Evolutionary conservation across 495 filamentous ascomycete species (phyloP).

Genomic region (Astrothelium macrocarpum): DNA sequence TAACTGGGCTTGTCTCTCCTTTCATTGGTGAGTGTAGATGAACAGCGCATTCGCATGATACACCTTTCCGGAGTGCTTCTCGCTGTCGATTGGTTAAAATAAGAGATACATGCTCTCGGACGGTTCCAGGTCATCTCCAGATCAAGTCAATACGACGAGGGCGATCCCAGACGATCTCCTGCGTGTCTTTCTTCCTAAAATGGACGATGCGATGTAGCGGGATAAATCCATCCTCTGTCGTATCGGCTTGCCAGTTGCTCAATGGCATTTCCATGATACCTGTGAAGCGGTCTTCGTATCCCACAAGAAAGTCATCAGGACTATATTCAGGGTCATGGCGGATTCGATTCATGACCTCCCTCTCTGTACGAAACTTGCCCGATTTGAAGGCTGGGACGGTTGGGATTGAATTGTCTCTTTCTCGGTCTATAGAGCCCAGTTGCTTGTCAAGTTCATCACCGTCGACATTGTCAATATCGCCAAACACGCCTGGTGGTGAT

Average conservation of each 20-base stretch:
- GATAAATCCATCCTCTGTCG: conserved; percentile 77
- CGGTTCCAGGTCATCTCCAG: background rate
- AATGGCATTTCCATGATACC: conserved; percentile 55
- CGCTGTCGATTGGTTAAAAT: background rate
- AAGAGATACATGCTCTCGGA: background rate
- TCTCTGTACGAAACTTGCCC: conserved; percentile 32
- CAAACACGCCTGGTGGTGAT: background rate
- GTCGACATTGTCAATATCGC: background rate
- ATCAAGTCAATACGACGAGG: background rate
- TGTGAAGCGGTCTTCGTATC: conserved; percentile 65
- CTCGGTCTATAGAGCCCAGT: too few relatives aligned
- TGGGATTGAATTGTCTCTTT: too few relatives aligned
- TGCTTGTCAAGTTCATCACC: background rate
- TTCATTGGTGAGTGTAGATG: too few relatives aligned
- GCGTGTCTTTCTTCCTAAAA: conserved; percentile 48
- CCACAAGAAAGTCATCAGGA: conserved; percentile 56
- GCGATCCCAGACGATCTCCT: conserved; percentile 48
- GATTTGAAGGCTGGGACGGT: conserved; percentile 5
- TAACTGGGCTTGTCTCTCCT: conserved; percentile 8
- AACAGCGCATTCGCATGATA: too few relatives aligned
- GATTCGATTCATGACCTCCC: conserved; percentile 63
- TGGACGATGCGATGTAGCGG: conserved; percentile 70
- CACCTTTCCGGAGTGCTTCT: background rate
- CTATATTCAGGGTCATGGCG: conserved; percentile 60
- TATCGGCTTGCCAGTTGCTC: conserved; percentile 60